Evolutionary conservation across 805 yeast genomes (phyloP).

Genomic region (Myxozyma lipomycoides): DNA sequence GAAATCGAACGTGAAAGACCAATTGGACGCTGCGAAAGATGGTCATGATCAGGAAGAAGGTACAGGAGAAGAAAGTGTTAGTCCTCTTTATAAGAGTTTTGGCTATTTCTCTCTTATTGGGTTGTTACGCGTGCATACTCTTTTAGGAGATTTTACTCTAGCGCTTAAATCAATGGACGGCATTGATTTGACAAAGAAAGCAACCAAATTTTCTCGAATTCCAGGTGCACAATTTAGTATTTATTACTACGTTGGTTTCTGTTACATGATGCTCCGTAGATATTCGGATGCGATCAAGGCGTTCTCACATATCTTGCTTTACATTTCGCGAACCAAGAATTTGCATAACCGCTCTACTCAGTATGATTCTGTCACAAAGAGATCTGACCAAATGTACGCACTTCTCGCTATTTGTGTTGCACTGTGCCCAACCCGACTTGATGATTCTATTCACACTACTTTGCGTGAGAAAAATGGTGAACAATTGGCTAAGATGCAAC

Average conservation of each 20-base stretch:
- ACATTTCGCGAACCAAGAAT: slow-evolving; percentile 46
- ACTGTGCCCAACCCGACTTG: slow-evolving; percentile 47
- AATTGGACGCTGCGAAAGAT: slow-evolving; percentile 37
- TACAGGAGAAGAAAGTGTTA: slow-evolving; percentile 46
- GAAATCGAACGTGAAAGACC: slow-evolving; percentile 42
- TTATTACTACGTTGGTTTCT: slow-evolving; percentile 50
- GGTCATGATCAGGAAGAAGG: slow-evolving; percentile 37
- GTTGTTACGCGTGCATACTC: slow-evolving; percentile 47
- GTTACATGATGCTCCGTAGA: slow-evolving; percentile 49
- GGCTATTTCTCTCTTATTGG: slow-evolving; percentile 51
- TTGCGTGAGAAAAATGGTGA: slow-evolving; percentile 48
- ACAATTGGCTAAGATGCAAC: slow-evolving; percentile 42
- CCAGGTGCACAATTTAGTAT: slow-evolving; percentile 51
- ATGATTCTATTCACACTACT: slow-evolving; percentile 44
- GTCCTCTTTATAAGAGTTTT: slow-evolving; percentile 44
- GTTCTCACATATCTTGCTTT: slow-evolving; percentile 46
- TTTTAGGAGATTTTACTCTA: slow-evolving; percentile 48
- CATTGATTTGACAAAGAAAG: slow-evolving; percentile 45
- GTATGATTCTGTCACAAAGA: slow-evolving; percentile 47
- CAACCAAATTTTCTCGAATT: slow-evolving; percentile 45
- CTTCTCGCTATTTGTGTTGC: slow-evolving; percentile 46
- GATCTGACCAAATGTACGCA: slow-evolving; percentile 51
- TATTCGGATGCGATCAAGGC: slow-evolving; percentile 50
- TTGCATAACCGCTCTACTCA: slow-evolving; percentile 43
- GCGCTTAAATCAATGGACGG: slow-evolving; percentile 49